Conservation (phyloP, 2,329 filamentous ascomycete genomes). For the Cladophialophora yegresii region DNA sequence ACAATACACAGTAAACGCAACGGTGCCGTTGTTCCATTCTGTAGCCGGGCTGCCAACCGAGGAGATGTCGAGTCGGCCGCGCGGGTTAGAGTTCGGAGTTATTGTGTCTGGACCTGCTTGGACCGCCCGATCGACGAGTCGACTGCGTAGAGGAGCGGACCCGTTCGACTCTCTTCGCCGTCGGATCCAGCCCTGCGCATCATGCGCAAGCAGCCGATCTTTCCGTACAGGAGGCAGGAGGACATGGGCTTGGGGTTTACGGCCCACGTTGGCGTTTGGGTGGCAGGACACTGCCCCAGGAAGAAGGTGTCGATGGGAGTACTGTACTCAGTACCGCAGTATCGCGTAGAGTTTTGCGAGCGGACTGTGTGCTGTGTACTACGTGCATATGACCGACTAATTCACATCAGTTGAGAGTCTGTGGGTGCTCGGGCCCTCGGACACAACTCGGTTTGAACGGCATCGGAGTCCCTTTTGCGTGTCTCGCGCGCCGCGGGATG, state of each 20-base stretch:
- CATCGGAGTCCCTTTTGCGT: not conserved
- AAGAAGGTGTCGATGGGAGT: not conserved
- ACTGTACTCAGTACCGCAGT: not conserved
- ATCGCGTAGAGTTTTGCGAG: not conserved
- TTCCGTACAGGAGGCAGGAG: not conserved
- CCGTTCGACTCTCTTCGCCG: not conserved
- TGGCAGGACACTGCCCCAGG: not conserved
- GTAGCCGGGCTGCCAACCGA: not conserved
- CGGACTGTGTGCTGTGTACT: not conserved
- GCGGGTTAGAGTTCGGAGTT: not conserved
- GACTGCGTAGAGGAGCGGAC: not conserved
- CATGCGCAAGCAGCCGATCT: not conserved
- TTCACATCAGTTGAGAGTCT: not conserved
- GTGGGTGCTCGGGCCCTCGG: too few species aligned
- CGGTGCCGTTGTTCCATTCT: not conserved
- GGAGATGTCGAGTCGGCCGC: not conserved
- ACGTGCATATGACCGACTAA: not conserved
- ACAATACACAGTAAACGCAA: not conserved
- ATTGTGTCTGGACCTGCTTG: not conserved
- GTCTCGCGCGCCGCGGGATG: not conserved
- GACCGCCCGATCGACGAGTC: not conserved
- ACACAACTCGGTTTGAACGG: not conserved
- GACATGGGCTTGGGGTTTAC: not conserved
- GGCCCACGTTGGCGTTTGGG: not conserved
- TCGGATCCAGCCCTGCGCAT: slow-evolving; percentile 1